phyloP scores from a whole-genome alignment of 257 asterid genomes.

The Leptodermis oblonga region DNA sequence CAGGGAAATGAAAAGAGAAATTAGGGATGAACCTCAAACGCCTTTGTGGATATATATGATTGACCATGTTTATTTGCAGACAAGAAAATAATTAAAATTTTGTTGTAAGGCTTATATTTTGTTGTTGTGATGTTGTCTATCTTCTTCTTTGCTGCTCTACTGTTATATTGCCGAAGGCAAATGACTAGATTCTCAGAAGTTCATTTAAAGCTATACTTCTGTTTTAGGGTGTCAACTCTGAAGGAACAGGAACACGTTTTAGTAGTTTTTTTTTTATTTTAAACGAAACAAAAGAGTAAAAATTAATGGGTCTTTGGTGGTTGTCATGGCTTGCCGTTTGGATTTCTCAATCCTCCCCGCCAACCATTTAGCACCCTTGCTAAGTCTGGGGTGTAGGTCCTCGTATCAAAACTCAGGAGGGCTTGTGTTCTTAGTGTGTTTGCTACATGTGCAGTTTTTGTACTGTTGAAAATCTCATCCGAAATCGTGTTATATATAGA shows the following conservation, averaged over 20 bases:
- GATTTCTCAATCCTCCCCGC: background rate
- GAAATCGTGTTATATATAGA: too few relatives aligned
- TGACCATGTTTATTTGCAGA: background rate
- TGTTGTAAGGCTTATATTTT: background rate
- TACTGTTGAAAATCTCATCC: too few relatives aligned
- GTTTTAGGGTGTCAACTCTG: background rate
- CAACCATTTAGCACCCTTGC: too few relatives aligned
- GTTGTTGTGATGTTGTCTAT: background rate
- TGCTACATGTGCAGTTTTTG: too few relatives aligned
- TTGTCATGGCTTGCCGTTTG: too few relatives aligned
- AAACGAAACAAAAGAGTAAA: background rate
- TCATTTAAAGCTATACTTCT: background rate
- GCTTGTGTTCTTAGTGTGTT: too few relatives aligned
- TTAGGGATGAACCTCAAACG: slow-evolving; percentile 28
- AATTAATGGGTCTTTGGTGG: too few relatives aligned
- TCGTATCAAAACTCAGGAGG: too few relatives aligned
- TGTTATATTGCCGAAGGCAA: background rate
- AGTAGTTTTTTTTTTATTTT: background rate
- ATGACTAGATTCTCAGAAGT: background rate
- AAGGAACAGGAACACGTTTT: background rate
- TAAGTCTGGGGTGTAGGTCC: too few relatives aligned
- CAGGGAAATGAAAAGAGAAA: slow-evolving; percentile 36
- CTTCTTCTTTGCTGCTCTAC: background rate
- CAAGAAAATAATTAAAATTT: background rate
- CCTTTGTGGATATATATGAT: slow-evolving; percentile 1